These are phyloP conservation scores for Hypholoma fasciculare DNA, from an alignment of 768 basidiomycete species.

Conservation along the genomic window DNA sequence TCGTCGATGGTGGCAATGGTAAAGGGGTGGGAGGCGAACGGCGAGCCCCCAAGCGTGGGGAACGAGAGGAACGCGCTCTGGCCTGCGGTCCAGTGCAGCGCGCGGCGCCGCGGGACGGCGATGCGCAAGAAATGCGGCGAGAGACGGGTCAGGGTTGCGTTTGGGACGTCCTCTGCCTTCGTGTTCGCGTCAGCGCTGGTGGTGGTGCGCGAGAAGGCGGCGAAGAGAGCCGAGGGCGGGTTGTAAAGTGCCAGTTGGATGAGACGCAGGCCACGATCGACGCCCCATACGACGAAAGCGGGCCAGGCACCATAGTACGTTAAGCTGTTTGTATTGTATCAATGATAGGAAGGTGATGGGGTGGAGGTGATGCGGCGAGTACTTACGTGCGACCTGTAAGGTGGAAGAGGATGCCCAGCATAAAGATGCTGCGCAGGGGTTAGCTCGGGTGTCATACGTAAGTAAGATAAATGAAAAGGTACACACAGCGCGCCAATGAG, in stretches of 20 bases:
- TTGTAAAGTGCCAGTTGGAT: constrained; percentile 45
- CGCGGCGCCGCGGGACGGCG: constrained; percentile 36
- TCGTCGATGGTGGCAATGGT: constrained; percentile 50
- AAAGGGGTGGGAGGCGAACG: constrained; percentile 48
- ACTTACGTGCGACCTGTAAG: constrained; percentile 29
- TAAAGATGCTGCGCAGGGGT: constrained; percentile 28
- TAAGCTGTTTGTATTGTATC: constrained; percentile 19
- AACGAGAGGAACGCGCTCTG: constrained; percentile 55
- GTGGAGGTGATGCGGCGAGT: neutral
- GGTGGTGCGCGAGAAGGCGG: constrained; percentile 13
- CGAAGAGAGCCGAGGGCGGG: constrained; percentile 31
- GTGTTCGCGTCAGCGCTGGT: neutral
- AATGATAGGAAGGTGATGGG: neutral
- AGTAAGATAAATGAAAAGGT: neutral
- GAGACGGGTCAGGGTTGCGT: constrained; percentile 31
- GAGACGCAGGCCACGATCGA: constrained; percentile 53
- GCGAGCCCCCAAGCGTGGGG: constrained; percentile 32
- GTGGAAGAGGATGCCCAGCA: constrained; percentile 44
- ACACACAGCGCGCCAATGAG: constrained; percentile 39
- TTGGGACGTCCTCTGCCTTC: no score
- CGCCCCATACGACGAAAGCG: constrained; percentile 50
- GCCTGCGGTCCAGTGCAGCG: constrained; percentile 49
- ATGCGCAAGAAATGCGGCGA: constrained; percentile 41
- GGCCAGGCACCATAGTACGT: constrained; percentile 46
- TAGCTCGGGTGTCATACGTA: neutral